phyloP scores from a whole-genome alignment of 78 protist genomes.

The Dictyostelium brefeldianum region DNA sequence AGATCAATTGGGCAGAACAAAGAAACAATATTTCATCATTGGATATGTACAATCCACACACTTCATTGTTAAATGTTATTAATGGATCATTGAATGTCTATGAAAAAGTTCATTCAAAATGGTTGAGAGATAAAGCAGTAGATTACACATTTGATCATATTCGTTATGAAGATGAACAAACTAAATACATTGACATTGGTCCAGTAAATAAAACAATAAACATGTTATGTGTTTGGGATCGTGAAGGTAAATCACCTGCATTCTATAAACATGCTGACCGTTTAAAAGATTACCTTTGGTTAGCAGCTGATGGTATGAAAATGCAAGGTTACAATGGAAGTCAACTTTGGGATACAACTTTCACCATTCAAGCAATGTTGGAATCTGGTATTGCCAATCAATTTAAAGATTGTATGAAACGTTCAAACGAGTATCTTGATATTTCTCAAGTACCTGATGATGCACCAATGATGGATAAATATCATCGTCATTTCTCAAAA shows the following conservation, averaged over 20 bases:
- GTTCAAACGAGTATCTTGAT: constrained; percentile 89
- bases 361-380: constrained; percentile 90
- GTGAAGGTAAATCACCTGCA: constrained; percentile 69
- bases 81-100: constrained; percentile 53
- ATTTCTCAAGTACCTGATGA: constrained; percentile 88
- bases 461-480: constrained; percentile 38
- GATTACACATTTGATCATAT: constrained; percentile 84
- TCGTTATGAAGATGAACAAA: constrained; percentile 91
- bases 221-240: constrained; percentile 86
- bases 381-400: constrained; percentile 78
- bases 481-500: constrained; percentile 89
- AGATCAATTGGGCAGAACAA: constrained; percentile 81
- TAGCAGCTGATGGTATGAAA: constrained; percentile 92
- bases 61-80: constrained; percentile 56
- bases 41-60: constrained; percentile 88
- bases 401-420: constrained; percentile 33
- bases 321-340: constrained; percentile 98
- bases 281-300: constrained; percentile 95
- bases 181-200: constrained; percentile 94
- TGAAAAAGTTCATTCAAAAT: constrained; percentile 61
- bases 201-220: constrained; percentile 94
- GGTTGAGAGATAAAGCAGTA: constrained; percentile 67
- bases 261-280: constrained; percentile 89
- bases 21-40: constrained; percentile 35
- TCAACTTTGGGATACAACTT: constrained; percentile 98